Percentiles rank a stretch among this genome's conserved stretches.
These are phyloP conservation scores for Solanum tacnaense DNA, from an alignment of 257 asterid genomes.

Conservation along the genomic window DNA sequence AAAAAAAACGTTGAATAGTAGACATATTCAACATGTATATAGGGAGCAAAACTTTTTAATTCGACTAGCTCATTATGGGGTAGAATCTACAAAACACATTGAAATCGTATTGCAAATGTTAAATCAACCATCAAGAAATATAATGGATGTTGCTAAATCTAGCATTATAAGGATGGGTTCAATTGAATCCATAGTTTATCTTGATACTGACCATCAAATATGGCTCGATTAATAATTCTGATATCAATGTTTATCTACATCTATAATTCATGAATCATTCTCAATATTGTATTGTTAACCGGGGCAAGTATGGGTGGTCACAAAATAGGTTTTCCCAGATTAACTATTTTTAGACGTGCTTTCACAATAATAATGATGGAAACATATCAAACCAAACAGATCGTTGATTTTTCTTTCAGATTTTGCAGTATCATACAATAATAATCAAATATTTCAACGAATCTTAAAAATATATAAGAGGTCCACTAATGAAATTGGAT, in stretches of 20 bases:
- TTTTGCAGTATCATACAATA: not conserved
- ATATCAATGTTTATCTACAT: not conserved
- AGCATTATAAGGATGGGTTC: not conserved
- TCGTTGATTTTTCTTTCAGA: not conserved
- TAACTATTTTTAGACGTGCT: not conserved
- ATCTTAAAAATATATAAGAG: not conserved
- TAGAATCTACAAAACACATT: not conserved
- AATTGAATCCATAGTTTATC: not conserved
- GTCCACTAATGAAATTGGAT: too few species aligned
- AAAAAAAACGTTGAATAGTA: not conserved
- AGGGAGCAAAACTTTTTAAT: too few species aligned
- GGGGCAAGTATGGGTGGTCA: not conserved
- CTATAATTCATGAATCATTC: not conserved
- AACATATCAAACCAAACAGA: not conserved
- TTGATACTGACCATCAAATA: not conserved
- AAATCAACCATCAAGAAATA: not conserved
- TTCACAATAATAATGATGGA: not conserved
- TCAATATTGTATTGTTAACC: not conserved
- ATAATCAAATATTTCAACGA: not conserved
- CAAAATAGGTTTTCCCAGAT: not conserved
- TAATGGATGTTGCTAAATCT: not conserved
- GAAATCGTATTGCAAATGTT: not conserved
- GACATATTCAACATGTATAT: too few species aligned
- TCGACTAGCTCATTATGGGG: not conserved
- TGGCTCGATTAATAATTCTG: not conserved